phyloP scores from a whole-genome alignment of 2,329 filamentous ascomycete genomes.

The Sporothrix mexicana region DNA sequence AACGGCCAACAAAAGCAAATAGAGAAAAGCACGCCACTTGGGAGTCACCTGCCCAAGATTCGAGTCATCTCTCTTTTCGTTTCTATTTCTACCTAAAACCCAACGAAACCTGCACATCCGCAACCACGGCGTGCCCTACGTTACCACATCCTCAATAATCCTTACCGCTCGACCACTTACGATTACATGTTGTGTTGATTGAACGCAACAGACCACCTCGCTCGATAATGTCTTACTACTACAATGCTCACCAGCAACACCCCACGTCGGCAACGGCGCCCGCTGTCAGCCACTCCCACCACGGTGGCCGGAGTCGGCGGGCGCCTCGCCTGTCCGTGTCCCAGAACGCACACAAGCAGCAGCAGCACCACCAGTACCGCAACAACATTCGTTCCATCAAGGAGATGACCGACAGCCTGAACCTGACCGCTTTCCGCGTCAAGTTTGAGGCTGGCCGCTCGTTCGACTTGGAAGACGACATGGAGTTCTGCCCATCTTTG shows the following conservation, averaged over 20 bases:
- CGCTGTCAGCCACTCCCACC: conserved; percentile 73
- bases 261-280: conserved; percentile 60
- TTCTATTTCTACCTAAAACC: neutral
- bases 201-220: neutral
- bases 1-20: neutral
- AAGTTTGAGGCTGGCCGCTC: conserved; percentile 91
- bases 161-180: neutral
- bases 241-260: conserved; percentile 64
- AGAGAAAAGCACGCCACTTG: conserved; percentile 27
- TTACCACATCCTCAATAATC: neutral
- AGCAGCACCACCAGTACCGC: conserved; percentile 52
- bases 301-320: conserved; percentile 83
- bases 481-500: conserved; percentile 92
- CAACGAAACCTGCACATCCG: conserved; percentile 16
- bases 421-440: conserved; percentile 77
- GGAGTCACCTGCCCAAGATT: conserved; percentile 17
- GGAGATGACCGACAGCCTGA: conserved; percentile 79
- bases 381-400: conserved; percentile 83
- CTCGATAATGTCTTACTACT: conserved; percentile 66
- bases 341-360: conserved; percentile 83
- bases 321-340: conserved; percentile 79
- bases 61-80: conserved; percentile 31
- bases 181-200: conserved; percentile 1
- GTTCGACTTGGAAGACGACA: conserved; percentile 94
- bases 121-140: conserved; percentile 32